phyloP scores from a whole-genome alignment of 345 rosid species.

The Brassica juncea region DNA sequence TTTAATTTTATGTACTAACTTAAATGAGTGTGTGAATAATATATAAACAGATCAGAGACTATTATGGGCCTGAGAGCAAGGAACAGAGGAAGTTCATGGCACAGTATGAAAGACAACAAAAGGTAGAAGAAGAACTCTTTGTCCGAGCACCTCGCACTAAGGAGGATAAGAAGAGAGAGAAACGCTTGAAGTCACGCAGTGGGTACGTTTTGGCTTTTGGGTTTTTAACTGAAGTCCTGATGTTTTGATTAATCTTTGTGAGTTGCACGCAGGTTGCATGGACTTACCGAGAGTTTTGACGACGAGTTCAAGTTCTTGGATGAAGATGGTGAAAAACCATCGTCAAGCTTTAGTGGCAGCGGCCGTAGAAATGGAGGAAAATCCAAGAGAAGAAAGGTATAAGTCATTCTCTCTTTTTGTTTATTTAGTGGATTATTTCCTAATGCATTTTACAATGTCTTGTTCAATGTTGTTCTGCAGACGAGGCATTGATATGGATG shows the following conservation, averaged over 20 bases:
- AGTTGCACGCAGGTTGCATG: slow-evolving; percentile 57
- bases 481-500: slow-evolving; percentile 31
- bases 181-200: slow-evolving; percentile 70
- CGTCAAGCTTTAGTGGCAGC: slow-evolving; percentile 30
- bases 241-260: slow-evolving; percentile 18
- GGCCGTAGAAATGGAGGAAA: slow-evolving; percentile 46
- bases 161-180: slow-evolving; percentile 70
- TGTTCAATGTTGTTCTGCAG: slow-evolving; percentile 25
- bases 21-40: slow-evolving; percentile 34
- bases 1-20: slow-evolving; percentile 4
- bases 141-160: slow-evolving; percentile 69
- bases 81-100: slow-evolving; percentile 61
- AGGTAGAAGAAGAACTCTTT: slow-evolving; percentile 79
- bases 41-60: slow-evolving; percentile 61
- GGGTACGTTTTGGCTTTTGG: slow-evolving; percentile 53
- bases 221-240: not conserved
- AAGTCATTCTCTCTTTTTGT: not conserved
- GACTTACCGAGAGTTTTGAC: slow-evolving; percentile 65
- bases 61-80: slow-evolving; percentile 63
- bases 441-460: slow-evolving; percentile 17
- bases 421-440: not conserved
- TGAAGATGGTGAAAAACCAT: slow-evolving; percentile 39
- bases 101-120: slow-evolving; percentile 64
- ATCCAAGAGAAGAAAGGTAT: slow-evolving; percentile 69
- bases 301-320: slow-evolving; percentile 69